Base-by-base conservation (phyloP, 2,329 filamentous ascomycete genomes). In the Paraphoma sp. region DNA sequence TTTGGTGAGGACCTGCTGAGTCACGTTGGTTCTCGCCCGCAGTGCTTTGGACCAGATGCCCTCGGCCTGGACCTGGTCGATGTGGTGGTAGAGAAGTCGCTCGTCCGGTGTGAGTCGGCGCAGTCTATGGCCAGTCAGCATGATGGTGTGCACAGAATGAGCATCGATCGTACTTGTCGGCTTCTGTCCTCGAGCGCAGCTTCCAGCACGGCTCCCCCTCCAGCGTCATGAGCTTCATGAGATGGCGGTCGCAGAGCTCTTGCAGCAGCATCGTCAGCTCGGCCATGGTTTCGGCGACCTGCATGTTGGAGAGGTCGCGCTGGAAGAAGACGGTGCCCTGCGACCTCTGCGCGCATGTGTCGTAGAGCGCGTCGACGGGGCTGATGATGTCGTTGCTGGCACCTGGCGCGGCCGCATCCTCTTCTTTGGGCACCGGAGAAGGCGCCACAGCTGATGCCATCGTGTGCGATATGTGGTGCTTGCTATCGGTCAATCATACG, bases 21-120 rank as follows among this genome's bases (percentile, higher is more conserved):
- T 92, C 75, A 97, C 86, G 76, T 92, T 90, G 54, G 92, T 89
- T 58, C 88, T 87, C 65, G 84, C 84, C 75, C 93, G 91, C 67
- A 99, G 89, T 12, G 88, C 90, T 74, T 92, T 92, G 59, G 90
- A 89, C 95, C 95, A 99, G 70, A 97, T 92, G 58, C 94, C 95
- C 69, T 92, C 90, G 63, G 87, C 86, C 62, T 90, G 91, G 30
- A 91, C 89, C 66, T 91, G 89, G 78, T 98, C 94, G 72, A 99
- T 94, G 67, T 92, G 86, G 63, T 88, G 87, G 83, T 96, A 98
- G 28, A 98, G 90, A 72, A 97, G 84, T 71, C 87, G 86, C 78
- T 98, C 94, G 70, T 94, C 87, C 57, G 86, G 75, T 56, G 76
- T 83, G 54, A 88, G 78, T 53, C 78, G 78, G 18, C 71, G 69